Evolutionary conservation across 345 rosid species (phyloP), one percentile per base, ranked within the genome.

Genomic region (Diplotaxis tenuifolia): DNA sequence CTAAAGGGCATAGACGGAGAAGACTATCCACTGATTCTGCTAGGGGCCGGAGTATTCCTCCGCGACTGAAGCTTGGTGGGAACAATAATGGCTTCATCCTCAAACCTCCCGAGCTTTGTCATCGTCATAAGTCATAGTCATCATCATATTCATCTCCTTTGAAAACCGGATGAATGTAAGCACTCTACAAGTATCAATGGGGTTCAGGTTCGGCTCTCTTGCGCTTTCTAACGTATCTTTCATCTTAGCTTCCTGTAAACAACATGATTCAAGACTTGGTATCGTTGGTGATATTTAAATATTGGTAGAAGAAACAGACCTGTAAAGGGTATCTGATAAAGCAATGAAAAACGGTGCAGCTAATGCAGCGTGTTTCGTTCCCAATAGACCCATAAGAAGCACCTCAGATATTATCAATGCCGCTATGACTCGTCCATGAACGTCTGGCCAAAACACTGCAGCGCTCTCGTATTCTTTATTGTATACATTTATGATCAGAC

Each of bases 401-500:
- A 95, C 29, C 75, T 95, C 97, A 7, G 97, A 92, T 73, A 92
- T 86, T 20, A 92, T 34, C 82, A 95, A 76, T 29, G 91, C 99
- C 0, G 63, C 32, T 31, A 92, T 81, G 42, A 95, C 25, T 16
- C 96, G 89, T 15, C 83, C 88, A 29, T 95, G 97, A 71, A 95
- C 97, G 28, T 85, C 96, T 5, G 99, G 99, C 99, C 99, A 95
- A 75, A 92, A 95, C 31, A 93, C 96, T 19, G 96, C 97, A 9
- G 78, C 96, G 61, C 99, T 92, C 73, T 95, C 99, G 10, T 95
- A 95, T 78, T 87, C 83, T 78, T 95, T 97, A 71, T 88, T 86
- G 84, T 92, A 95, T 19, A 92, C 99, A 47, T 95, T 95, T 42
- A 95, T 95, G 67, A 95, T 87, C 99, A 92, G 69, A 34, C 16